phyloP scores from a whole-genome alignment of 1,284 basidiomycete genomes.

The Apiotrichum domesticum region DNA sequence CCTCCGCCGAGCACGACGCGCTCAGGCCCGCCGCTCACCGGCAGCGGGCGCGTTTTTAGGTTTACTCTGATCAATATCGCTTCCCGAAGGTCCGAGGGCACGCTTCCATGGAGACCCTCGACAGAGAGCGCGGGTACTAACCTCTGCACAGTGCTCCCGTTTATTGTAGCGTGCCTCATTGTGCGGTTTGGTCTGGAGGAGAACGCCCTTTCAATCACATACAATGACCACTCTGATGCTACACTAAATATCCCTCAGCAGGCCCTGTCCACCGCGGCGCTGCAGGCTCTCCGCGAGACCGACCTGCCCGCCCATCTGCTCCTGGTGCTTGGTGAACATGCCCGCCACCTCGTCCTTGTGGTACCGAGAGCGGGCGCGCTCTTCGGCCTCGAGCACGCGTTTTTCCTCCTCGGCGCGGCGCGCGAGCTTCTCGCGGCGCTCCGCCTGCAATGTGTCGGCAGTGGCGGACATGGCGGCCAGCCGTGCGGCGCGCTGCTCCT shows the following conservation, averaged over 20 bases:
- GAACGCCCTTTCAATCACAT: too few relatives aligned
- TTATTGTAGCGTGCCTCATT: too few relatives aligned
- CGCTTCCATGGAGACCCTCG: too few relatives aligned
- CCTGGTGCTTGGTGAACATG: conserved; percentile 42
- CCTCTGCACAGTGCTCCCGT: too few relatives aligned
- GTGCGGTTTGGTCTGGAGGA: too few relatives aligned
- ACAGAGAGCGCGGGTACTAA: too few relatives aligned
- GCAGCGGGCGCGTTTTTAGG: too few relatives aligned
- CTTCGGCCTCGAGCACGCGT: conserved; percentile 28
- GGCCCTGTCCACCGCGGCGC: conserved; percentile 41
- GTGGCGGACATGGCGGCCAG: conserved; percentile 78
- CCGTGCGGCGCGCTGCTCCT: conserved; percentile 66
- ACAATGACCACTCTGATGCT: background rate
- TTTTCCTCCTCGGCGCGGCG: conserved; percentile 32
- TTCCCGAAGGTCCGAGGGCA: too few relatives aligned
- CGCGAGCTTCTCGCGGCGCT: conserved; percentile 32
- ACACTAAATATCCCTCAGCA: conserved; percentile 36
- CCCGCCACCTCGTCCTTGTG: conserved; percentile 41
- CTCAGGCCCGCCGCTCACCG: too few relatives aligned
- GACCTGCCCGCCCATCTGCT: conserved; percentile 29
- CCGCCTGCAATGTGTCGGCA: conserved; percentile 55
- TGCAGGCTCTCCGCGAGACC: conserved; percentile 39
- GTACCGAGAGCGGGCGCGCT: conserved; percentile 31
- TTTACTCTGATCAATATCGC: too few relatives aligned
- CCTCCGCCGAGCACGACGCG: too few relatives aligned